phyloP scores from a whole-genome alignment of 108 stramenopile species.

The Cyclotella sp. region DNA sequence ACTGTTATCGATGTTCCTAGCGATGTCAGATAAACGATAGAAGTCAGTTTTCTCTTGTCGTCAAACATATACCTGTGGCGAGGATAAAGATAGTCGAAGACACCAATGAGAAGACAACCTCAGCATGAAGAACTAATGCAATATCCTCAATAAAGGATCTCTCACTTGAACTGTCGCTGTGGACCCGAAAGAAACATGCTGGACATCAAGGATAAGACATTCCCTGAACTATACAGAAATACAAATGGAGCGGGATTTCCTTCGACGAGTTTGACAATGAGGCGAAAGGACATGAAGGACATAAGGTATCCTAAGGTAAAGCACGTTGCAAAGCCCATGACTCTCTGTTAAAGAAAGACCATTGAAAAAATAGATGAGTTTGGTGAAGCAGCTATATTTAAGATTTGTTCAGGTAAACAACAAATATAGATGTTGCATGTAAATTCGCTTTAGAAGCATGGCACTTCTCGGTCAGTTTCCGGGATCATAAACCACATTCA shows the following conservation, averaged over 20 bases:
- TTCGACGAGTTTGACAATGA: conserved; percentile 77
- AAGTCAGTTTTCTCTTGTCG: conserved; percentile 62
- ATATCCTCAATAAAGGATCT: conserved; percentile 37
- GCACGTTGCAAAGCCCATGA: conserved; percentile 72
- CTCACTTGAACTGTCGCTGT: conserved; percentile 49
- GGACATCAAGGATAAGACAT: conserved; percentile 36
- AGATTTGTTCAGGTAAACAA: not conserved
- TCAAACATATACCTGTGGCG: conserved; percentile 75
- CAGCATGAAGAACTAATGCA: not conserved
- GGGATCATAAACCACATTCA: too few species aligned
- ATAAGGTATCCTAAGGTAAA: conserved; percentile 83
- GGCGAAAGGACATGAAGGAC: conserved; percentile 82
- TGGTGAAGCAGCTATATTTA: too few species aligned
- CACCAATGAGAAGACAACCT: conserved; percentile 37
- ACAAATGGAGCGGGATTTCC: conserved; percentile 88
- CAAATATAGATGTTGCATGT: not conserved
- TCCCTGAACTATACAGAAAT: conserved; percentile 66
- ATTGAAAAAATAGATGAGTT: conserved; percentile 1
- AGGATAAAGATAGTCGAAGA: not conserved
- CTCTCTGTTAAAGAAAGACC: conserved; percentile 23
- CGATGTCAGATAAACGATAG: conserved; percentile 73
- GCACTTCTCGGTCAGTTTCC: too few species aligned
- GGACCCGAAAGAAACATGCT: conserved; percentile 52
- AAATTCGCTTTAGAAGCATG: not conserved
- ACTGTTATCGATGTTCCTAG: conserved; percentile 66